Evolutionary conservation across 805 yeast species (phyloP).

Genomic region (Sungouiozyma intestinalis): DNA sequence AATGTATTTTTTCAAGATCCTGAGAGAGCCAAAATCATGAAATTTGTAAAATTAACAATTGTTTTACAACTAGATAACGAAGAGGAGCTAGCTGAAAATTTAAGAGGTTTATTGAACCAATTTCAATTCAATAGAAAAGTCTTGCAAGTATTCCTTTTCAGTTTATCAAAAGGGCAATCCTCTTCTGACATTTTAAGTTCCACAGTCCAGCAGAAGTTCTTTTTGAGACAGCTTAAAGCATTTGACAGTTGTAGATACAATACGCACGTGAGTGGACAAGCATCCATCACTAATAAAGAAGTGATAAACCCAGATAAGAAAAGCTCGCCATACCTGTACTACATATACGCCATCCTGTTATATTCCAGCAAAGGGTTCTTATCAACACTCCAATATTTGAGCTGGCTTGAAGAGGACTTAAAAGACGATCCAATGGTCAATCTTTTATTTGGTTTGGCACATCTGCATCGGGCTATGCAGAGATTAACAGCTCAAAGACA

Average conservation of each 20-base stretch:
- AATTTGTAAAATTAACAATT: conserved; percentile 58
- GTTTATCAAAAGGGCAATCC: conserved; percentile 46
- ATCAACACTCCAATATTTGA: conserved; percentile 70
- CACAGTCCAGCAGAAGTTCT: conserved; percentile 80
- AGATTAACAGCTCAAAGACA: conserved; percentile 79
- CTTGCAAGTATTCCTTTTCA: conserved; percentile 53
- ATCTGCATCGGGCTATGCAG: conserved; percentile 86
- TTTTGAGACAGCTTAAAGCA: conserved; percentile 82
- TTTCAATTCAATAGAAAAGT: conserved; percentile 69
- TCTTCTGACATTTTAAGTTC: conserved; percentile 57
- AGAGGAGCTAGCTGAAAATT: conserved; percentile 41
- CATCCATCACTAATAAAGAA: conserved; percentile 51
- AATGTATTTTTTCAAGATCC: conserved; percentile 68
- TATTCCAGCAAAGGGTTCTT: conserved; percentile 75
- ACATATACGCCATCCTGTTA: conserved; percentile 70
- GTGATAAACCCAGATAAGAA: conserved; percentile 33
- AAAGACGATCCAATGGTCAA: conserved; percentile 73
- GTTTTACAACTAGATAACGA: conserved; percentile 39
- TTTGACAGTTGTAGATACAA: conserved; percentile 56
- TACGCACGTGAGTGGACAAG: conserved; percentile 63
- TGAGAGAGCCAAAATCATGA: conserved; percentile 46
- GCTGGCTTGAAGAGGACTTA: conserved; percentile 55
- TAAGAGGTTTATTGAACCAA: conserved; percentile 54
- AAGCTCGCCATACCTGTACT: conserved; percentile 57
- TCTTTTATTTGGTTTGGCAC: conserved; percentile 65